Evolutionary conservation across 768 basidiomycete species (phyloP).

Genomic region (Agrocybe praecox): DNA sequence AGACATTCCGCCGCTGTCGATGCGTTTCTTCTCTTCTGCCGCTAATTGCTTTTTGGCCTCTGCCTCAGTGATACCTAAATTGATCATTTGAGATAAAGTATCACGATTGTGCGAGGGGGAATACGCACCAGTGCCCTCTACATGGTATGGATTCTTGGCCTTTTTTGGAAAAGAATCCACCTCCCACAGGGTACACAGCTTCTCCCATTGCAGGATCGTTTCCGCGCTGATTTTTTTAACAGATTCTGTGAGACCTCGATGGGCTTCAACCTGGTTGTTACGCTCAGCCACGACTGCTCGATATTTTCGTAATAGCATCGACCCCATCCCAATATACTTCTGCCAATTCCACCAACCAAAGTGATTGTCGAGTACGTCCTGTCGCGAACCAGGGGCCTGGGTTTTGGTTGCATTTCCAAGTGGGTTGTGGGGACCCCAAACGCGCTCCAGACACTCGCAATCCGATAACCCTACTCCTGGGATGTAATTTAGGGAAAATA

Average conservation of each 20-base stretch:
- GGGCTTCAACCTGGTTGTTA: not conserved
- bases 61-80: constrained; percentile 6
- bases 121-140: not conserved
- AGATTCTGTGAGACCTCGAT: not conserved
- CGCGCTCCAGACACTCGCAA: constrained; percentile 5
- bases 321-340: not conserved
- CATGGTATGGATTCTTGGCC: constrained; percentile 5
- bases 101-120: not conserved
- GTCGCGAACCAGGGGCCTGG: constrained; percentile 3
- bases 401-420: constrained; percentile 6
- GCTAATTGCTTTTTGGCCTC: constrained; percentile 7
- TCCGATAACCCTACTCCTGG: not conserved
- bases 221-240: not conserved
- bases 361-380: constrained; percentile 5
- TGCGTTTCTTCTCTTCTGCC: not conserved
- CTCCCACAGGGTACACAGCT: constrained; percentile 7
- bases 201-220: constrained; percentile 1
- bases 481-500: constrained; percentile 1
- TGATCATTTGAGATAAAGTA: no score
- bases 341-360: constrained; percentile 8
- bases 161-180: constrained; percentile 6
- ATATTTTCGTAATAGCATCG: not conserved
- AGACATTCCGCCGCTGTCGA: not conserved
- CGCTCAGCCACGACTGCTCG: not conserved
- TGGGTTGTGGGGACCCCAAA: constrained; percentile 4